Percentiles rank a stretch among this genome's conserved stretches.
Conservation (phyloP, 768 basidiomycete genomes). For the Suillus sp. region DNA sequence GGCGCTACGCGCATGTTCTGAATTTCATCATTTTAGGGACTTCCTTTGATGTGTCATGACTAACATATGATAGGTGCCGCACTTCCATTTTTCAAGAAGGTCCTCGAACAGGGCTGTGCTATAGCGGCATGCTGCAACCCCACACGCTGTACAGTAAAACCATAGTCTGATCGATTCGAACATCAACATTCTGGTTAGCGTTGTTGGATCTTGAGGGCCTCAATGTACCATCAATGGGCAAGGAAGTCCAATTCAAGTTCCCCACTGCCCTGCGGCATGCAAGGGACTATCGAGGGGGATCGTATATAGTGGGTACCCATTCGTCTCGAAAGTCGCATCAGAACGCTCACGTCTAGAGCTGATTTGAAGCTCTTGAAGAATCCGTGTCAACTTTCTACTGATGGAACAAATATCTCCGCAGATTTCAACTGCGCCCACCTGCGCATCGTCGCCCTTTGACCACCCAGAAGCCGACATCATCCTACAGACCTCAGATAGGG, state of each 20-base stretch:
- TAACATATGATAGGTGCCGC: not conserved
- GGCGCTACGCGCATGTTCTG: not conserved
- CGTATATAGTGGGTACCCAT: not conserved
- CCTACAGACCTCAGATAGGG: conserved; percentile 19
- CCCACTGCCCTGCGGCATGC: not conserved
- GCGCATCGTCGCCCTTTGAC: conserved; percentile 16
- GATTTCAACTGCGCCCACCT: not conserved
- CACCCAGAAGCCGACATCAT: conserved; percentile 18
- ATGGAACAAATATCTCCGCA: not conserved
- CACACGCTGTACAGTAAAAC: not conserved
- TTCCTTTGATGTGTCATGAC: not conserved
- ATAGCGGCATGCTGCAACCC: not conserved
- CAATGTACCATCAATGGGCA: not conserved
- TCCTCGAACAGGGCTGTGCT: not conserved
- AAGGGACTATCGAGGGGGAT: not conserved
- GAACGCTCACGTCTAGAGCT: not conserved
- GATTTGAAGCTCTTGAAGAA: not conserved
- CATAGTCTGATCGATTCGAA: not conserved
- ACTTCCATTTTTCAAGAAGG: not conserved
- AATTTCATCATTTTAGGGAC: not conserved
- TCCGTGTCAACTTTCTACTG: not conserved
- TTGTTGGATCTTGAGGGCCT: not conserved
- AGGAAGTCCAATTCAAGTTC: not conserved
- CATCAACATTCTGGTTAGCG: not conserved
- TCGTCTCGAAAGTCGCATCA: not conserved